These are phyloP conservation scores for Megacollybia marginata DNA, from an alignment of 768 basidiomycete species.

Conservation along the genomic window DNA sequence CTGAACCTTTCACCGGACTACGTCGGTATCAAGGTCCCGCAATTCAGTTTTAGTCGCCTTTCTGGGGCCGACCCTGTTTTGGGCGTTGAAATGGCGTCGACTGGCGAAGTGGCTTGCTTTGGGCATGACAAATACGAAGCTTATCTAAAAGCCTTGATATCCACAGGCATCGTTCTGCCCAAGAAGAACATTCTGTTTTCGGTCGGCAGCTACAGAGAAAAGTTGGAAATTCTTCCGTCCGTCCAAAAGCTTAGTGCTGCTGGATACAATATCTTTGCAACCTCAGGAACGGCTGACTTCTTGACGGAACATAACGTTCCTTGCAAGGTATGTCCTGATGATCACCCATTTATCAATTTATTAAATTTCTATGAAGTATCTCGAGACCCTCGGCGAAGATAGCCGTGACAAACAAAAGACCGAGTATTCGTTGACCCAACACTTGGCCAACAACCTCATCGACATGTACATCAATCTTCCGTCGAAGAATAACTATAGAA, in stretches of 20 bases:
- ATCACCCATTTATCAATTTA: background rate
- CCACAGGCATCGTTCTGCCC: conserved; percentile 89
- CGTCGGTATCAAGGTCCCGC: conserved; percentile 99
- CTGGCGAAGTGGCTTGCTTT: conserved; percentile 98
- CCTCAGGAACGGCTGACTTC: conserved; percentile 96
- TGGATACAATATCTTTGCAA: conserved; percentile 96
- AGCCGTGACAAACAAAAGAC: conserved; percentile 81
- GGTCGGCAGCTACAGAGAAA: conserved; percentile 95
- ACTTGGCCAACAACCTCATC: conserved; percentile 93
- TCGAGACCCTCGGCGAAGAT: conserved; percentile 78
- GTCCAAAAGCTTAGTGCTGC: conserved; percentile 91
- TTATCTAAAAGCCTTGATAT: conserved; percentile 94
- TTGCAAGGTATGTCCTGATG: conserved; percentile 65
- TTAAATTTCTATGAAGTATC: conserved; percentile 45
- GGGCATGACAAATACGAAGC: conserved; percentile 97
- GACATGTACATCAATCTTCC: conserved; percentile 99
- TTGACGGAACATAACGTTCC: conserved; percentile 93
- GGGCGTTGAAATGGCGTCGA: conserved; percentile 99
- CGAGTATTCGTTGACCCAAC: conserved; percentile 95
- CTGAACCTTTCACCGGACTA: conserved; percentile 83
- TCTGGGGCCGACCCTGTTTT: conserved; percentile 97
- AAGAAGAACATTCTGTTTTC: conserved; percentile 98
- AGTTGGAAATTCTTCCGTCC: conserved; percentile 90
- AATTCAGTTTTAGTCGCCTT: conserved; percentile 95
- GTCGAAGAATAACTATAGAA: conserved; percentile 94